phyloP scores from a whole-genome alignment of 2,329 filamentous ascomycete species.

The Colletotrichum viniferum region DNA sequence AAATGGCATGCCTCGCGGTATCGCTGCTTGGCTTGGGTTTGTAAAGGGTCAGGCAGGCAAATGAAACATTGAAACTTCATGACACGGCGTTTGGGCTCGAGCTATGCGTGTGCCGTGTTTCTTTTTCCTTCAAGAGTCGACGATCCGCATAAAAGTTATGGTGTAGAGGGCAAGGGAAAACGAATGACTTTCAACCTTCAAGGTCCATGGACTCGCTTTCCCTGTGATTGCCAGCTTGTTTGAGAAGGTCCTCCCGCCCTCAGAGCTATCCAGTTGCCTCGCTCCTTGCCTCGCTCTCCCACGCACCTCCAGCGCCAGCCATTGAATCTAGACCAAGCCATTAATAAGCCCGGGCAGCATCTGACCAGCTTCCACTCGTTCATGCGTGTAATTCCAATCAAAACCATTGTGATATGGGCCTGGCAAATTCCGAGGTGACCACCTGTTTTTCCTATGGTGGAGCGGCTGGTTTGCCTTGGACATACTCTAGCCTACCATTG shows the following conservation, averaged over 20 bases:
- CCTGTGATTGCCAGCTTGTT: not conserved
- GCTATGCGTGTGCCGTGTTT: slow-evolving; percentile 19
- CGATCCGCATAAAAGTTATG: not conserved
- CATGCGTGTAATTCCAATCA: not conserved
- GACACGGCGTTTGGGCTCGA: slow-evolving; percentile 22
- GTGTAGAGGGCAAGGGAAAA: not conserved
- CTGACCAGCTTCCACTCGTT: not conserved
- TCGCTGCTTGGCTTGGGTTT: slow-evolving; percentile 47
- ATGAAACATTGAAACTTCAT: slow-evolving; percentile 53
- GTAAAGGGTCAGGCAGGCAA: slow-evolving; percentile 56
- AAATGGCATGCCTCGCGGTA: slow-evolving; percentile 46
- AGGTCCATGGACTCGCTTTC: not conserved
- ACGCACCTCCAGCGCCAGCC: not conserved
- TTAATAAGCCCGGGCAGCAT: not conserved
- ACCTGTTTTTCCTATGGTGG: not conserved
- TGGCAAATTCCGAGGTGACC: not conserved
- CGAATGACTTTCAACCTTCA: not conserved
- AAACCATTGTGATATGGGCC: not conserved
- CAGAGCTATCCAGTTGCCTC: not conserved
- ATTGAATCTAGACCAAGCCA: not conserved
- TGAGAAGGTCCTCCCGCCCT: not conserved
- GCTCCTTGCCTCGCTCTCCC: not conserved
- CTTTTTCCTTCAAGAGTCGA: not conserved
- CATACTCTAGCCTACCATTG: not conserved
- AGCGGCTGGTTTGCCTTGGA: not conserved